Percentiles rank a stretch among this genome's conserved stretches.
These are phyloP conservation scores for Mucor saturninus DNA, from an alignment of 371 early-diverging fungal species.

Conservation along the genomic window DNA sequence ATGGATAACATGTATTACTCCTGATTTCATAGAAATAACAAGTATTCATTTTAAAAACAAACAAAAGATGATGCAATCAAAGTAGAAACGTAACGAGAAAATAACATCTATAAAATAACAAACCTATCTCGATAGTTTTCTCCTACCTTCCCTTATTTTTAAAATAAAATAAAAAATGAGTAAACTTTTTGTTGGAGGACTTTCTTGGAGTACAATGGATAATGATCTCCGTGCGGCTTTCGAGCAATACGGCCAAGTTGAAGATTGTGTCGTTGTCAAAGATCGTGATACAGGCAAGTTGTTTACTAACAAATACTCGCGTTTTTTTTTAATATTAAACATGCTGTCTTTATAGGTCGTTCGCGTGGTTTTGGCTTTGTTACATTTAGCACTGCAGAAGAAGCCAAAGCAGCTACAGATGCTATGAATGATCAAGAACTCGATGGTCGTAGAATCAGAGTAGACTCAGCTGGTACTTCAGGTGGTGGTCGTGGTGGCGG, in stretches of 20 bases:
- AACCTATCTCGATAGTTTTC: background rate
- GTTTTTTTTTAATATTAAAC: too few relatives aligned
- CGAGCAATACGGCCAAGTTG: background rate
- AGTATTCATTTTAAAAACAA: too few relatives aligned
- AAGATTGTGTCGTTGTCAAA: slow-evolving; percentile 4
- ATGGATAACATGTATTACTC: too few relatives aligned
- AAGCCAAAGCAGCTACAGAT: background rate
- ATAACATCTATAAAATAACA: background rate
- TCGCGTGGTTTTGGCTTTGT: slow-evolving; percentile 14
- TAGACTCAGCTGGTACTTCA: background rate
- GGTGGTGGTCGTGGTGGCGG: background rate
- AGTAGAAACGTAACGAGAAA: too few relatives aligned
- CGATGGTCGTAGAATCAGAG: slow-evolving; percentile 8
- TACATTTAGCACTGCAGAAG: background rate
- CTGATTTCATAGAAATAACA: too few relatives aligned
- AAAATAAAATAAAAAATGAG: slow-evolving; percentile 6
- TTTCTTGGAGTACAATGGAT: slow-evolving; percentile 56
- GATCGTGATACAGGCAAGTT: slow-evolving; percentile 17
- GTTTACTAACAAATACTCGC: too few relatives aligned
- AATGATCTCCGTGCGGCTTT: background rate
- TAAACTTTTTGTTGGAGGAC: slow-evolving; percentile 72
- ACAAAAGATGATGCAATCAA: too few relatives aligned
- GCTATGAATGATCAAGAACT: slow-evolving; percentile 5
- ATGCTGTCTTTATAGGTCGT: background rate
- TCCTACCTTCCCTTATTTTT: background rate